These are phyloP conservation scores for Colletotrichum sansevieriae DNA, from an alignment of 2,329 filamentous ascomycete species.

Conservation along the genomic window DNA sequence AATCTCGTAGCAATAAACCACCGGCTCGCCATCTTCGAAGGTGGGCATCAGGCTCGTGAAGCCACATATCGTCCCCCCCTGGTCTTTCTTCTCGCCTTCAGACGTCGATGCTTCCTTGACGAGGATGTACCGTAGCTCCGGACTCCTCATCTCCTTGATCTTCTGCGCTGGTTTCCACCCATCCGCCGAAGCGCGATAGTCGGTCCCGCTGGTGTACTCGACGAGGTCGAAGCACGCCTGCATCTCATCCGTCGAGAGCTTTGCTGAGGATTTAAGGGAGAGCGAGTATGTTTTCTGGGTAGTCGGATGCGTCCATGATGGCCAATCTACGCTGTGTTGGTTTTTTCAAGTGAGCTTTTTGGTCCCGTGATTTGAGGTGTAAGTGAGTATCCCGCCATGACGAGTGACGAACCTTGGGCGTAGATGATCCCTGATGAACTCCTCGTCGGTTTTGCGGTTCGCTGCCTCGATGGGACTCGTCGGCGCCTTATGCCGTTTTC, in stretches of 20 bases:
- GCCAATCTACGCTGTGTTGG: constrained; percentile 47
- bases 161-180: constrained; percentile 76
- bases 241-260: constrained; percentile 60
- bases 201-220: constrained; percentile 71
- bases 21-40: constrained; percentile 73
- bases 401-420: constrained; percentile 55
- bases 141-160: constrained; percentile 75
- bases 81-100: constrained; percentile 43
- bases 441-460: constrained; percentile 60
- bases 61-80: constrained; percentile 54
- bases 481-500: constrained; percentile 42
- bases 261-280: constrained; percentile 54
- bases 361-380: neutral
- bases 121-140: constrained; percentile 77
- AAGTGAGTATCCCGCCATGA: neutral
- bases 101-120: constrained; percentile 54
- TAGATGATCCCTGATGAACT: constrained; percentile 64
- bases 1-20: constrained; percentile 85
- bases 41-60: constrained; percentile 81
- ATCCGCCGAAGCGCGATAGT: constrained; percentile 72
- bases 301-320: constrained; percentile 65
- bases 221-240: constrained; percentile 69
- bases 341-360: neutral
- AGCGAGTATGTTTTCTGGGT: constrained; percentile 58
- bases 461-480: constrained; percentile 60